Percentiles rank a stretch among this genome's conserved stretches.
Evolutionary conservation across 345 rosid species (phyloP).

Genomic region (Ceriops zippeliana): DNA sequence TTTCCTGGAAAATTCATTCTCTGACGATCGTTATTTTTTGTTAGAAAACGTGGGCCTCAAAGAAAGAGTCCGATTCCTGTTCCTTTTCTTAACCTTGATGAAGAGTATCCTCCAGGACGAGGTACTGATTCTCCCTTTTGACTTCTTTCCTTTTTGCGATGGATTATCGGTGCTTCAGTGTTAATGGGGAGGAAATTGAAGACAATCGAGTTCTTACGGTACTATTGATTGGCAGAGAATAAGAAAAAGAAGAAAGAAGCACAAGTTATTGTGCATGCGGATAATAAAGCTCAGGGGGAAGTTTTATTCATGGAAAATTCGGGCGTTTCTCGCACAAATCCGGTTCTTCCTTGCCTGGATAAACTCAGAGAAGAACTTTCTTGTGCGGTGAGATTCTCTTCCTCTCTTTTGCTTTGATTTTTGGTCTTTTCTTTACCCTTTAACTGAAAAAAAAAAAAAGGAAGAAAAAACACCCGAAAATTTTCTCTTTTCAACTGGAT

Average conservation of each 20-base stretch:
- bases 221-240: constrained; percentile 27
- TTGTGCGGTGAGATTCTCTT: constrained; percentile 68
- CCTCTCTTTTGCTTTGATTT: background rate
- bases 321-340: constrained; percentile 27
- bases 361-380: constrained; percentile 89
- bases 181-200: background rate
- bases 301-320: constrained; percentile 22
- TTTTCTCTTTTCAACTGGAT: background rate
- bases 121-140: constrained; percentile 8
- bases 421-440: too few relatives aligned
- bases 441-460: too few relatives aligned
- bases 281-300: constrained; percentile 23
- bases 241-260: constrained; percentile 23
- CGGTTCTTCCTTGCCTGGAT: constrained; percentile 57
- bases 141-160: background rate
- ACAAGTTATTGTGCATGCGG: constrained; percentile 21
- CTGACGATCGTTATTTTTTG: background rate
- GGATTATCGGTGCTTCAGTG: background rate
- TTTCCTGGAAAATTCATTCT: background rate
- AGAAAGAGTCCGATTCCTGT: constrained; percentile 40
- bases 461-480: too few relatives aligned
- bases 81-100: constrained; percentile 51
- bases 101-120: constrained; percentile 34
- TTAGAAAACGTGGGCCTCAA: constrained; percentile 57
- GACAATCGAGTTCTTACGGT: constrained; percentile 7